These are phyloP conservation scores for Myxozyma monticola DNA, from an alignment of 805 yeast species.

Conservation along the genomic window DNA sequence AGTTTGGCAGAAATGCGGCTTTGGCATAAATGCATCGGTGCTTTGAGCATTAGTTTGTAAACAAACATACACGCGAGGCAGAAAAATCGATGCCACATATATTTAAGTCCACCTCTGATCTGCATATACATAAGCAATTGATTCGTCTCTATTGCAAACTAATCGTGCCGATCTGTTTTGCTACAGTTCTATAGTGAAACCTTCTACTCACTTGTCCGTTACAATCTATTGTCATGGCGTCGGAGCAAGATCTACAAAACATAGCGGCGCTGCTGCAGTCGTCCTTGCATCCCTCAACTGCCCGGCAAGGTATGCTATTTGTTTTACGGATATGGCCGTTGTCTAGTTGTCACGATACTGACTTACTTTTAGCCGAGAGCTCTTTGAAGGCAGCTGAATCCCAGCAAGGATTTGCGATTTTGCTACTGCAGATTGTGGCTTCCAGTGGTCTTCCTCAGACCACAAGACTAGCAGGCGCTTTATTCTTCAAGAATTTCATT, in stretches of 20 bases:
- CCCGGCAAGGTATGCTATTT: constrained; percentile 23
- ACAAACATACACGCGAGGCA: no score
- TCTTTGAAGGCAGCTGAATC: constrained; percentile 62
- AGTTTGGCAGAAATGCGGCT: no score
- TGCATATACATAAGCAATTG: no score
- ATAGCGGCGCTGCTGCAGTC: constrained; percentile 22
- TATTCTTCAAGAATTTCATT: constrained; percentile 85
- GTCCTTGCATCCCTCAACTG: constrained; percentile 28
- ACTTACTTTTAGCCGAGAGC: constrained; percentile 48
- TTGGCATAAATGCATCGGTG: no score
- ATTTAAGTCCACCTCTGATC: no score
- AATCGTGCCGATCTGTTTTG: no score
- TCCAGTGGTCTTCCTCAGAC: constrained; percentile 51
- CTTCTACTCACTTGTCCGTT: no score
- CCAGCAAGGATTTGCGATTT: constrained; percentile 71
- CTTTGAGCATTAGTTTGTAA: no score
- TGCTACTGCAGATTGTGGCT: constrained; percentile 75
- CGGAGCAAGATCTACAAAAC: constrained; percentile 12
- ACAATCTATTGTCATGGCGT: no score
- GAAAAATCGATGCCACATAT: no score
- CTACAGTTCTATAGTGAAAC: no score
- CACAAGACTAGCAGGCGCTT: constrained; percentile 80
- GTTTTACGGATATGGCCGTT: not conserved
- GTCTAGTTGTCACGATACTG: not conserved
- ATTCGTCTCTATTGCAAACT: no score